Conservation (phyloP, 2,329 filamentous ascomycete genomes). For the Venturia oleaginea region DNA sequence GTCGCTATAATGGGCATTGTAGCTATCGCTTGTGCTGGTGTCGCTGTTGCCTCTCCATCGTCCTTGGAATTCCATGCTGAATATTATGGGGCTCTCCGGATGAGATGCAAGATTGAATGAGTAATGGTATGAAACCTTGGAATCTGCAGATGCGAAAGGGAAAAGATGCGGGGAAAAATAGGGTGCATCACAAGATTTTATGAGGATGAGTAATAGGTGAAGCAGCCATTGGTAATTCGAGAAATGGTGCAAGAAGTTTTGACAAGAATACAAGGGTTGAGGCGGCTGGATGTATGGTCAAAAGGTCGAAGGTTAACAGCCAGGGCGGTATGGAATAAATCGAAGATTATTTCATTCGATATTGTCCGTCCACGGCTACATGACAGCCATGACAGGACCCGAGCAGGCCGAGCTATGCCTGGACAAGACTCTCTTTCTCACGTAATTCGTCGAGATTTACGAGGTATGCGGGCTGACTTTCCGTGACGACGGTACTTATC, state of each 20-base stretch:
- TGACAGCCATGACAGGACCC: not conserved
- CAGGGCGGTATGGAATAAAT: not conserved
- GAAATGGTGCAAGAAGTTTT: not conserved
- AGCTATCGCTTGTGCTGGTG: not conserved
- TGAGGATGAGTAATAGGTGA: not conserved
- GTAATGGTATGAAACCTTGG: not conserved
- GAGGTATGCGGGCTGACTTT: not conserved
- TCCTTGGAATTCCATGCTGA: not conserved
- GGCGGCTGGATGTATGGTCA: not conserved
- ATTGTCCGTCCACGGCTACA: not conserved
- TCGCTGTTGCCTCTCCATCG: not conserved
- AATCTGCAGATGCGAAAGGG: not conserved
- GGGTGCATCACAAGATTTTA: not conserved
- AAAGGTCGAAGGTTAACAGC: not conserved
- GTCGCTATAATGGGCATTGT: constrained; percentile 16
- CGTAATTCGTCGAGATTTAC: not conserved
- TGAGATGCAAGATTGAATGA: not conserved
- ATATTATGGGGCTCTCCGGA: not conserved
- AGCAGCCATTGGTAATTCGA: not conserved
- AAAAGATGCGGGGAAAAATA: not conserved
- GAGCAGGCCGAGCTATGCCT: not conserved
- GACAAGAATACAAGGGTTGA: not conserved
- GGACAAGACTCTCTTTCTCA: not conserved
- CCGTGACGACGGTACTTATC: not conserved
- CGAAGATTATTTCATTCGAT: not conserved